Base-by-base conservation (phyloP, 345 rosid genomes). In the Murraya paniculata region DNA sequence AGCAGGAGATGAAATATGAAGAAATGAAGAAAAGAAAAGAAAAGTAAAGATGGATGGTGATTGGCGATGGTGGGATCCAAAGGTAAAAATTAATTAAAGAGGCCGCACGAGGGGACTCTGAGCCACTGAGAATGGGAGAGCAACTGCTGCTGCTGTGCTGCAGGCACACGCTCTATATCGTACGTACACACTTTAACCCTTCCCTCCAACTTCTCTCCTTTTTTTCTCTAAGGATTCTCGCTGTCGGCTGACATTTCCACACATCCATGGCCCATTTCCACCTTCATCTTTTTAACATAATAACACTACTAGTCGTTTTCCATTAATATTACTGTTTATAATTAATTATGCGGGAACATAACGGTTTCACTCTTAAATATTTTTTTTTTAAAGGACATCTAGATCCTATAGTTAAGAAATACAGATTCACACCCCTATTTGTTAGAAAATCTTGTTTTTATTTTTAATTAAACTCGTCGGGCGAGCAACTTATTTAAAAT, bases 31-130 rank as follows among this genome's bases (percentile, higher is more conserved):
- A 9, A 48, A 27, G 36, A 21, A 45, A 53, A 53, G 30, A 9
- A 9, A 48, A 27, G 36, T 14, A 45, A 53, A 53, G n/a, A 18
- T 4, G 22, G 57, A 53, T 53, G 7, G 57, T 53, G 39, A 35
- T 45, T 35, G 62, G 71, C 27, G 25, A 33, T 61, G 58, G 71
- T 68, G 66, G 79, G 71, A 58, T 65, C 36, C 14, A 19, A 9
- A 10, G 59, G 58, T 27, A 22, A 6, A 35, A 21, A 48, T 5
- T 18, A 58, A 66, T 18, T 18, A 64, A 64, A 33, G 66, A 82
- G 82, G 79, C 82, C 86, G 87, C 86, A 87, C 84, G 87, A 82
- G 86, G 85, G 81, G 82, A 75, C 79, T 45, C 18, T 45, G 50
- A 11, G 50, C 50, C 50, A 31, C 71, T 71, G 74, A 72, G 74